Evolutionary conservation across 345 rosid genomes (phyloP), one percentile per base, ranked within the genome.

Genomic region (Pistacia integerrima): DNA sequence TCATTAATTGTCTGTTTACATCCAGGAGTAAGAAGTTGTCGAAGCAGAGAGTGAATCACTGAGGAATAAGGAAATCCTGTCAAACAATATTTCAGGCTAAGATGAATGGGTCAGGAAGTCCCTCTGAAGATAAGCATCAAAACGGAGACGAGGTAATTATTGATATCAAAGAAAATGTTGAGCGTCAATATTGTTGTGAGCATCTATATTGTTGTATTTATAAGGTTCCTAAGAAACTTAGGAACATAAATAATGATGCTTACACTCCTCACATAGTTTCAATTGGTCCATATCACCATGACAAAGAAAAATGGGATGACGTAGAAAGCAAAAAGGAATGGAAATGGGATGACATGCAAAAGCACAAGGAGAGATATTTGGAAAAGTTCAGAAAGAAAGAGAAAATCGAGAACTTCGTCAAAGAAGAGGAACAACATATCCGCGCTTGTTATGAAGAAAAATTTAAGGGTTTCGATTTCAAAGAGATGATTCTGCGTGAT

Each of bases 191-290:
- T 22, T 22, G 22, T 22, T 22, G 22, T 22, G 22, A 22, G 22
- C 22, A 22, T 22, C 22, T 22, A 22, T 22, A 22, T 30, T 0
- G 33, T 30, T 30, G 33, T 30, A 30, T 30, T 30, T 30, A 30
- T 30, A 1, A 1, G 33, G 33, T 2, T 30, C 33, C 33, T 30
- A 30, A 33, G 22, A 74, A 77, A 55, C 64, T 73, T 22, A 69
- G 78, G 11, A 57, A 75, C n/a, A 57, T 48, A 36, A 77, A 64
- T 0, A 70, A 36, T 11, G 78, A 73, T 28, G 71, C 76, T 33
- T 73, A 77, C 60, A 77, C 82, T 44, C 82, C 78, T 11, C 74
- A 79, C 1, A 38, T 74, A 59, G 18, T 79, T 52, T 79, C 78
- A 11, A 62, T 79, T 12, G 82, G 78, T 6, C 82, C 78, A 36